Evolutionary conservation across 805 yeast genomes (phyloP).

Genomic region (Candida wancherniae): DNA sequence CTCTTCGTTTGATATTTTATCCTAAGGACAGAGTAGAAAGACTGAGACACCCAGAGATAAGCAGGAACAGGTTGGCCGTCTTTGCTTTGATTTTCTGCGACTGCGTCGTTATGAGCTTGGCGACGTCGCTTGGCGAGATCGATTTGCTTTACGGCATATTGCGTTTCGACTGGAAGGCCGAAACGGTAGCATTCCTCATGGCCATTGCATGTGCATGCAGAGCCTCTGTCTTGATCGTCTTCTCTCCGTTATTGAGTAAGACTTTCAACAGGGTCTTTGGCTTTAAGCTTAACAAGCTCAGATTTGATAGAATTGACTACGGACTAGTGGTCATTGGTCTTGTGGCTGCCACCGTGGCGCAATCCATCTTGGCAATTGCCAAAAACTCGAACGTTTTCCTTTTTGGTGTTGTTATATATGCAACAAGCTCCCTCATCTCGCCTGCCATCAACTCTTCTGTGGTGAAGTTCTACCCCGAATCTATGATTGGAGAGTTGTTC

Average conservation of each 20-base stretch:
- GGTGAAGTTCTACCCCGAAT: conserved; percentile 56
- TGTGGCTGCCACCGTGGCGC: conserved; percentile 36
- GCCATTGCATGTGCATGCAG: conserved; percentile 48
- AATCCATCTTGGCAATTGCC: conserved; percentile 30
- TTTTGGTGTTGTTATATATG: conserved; percentile 30
- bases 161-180: conserved; percentile 50
- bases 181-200: conserved; percentile 51
- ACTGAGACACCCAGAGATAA: conserved; percentile 15
- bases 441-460: conserved; percentile 60
- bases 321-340: conserved; percentile 33
- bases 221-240: conserved; percentile 43
- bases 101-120: conserved; percentile 30
- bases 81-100: conserved; percentile 48
- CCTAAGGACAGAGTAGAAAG: conserved; percentile 33
- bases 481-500: conserved; percentile 63
- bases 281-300: conserved; percentile 30
- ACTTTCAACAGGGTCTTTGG: conserved; percentile 27
- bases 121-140: conserved; percentile 38
- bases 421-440: conserved; percentile 34
- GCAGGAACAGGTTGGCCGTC: conserved; percentile 32
- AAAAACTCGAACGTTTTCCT: conserved; percentile 25
- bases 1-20: conserved; percentile 52
- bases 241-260: conserved; percentile 48
- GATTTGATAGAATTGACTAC: conserved; percentile 53
- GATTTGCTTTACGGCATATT: conserved; percentile 50